phyloP scores from a whole-genome alignment of 31 red algal species.

The Odonthalia washingtoniensis region DNA sequence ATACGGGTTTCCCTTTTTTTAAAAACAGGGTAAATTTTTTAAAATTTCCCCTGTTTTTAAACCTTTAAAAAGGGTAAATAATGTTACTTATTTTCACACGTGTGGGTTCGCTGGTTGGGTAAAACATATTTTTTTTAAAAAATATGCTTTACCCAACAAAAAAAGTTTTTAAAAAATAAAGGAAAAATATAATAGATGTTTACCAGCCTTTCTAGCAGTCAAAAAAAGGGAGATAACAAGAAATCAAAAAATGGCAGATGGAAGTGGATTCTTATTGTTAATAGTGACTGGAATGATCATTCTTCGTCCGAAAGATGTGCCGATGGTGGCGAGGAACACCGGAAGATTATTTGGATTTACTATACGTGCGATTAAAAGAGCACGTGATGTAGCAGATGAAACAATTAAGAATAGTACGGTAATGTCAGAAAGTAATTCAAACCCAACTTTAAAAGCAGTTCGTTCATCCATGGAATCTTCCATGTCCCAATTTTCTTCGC shows the following conservation, averaged over 20 bases:
- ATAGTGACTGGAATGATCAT: conserved; percentile 44
- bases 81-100: too few species aligned
- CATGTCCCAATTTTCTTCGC: conserved; percentile 28
- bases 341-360: conserved; percentile 41
- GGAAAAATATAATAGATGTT: too few species aligned
- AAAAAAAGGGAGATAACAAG: too few species aligned
- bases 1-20: too few species aligned
- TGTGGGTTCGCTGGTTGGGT: too few species aligned
- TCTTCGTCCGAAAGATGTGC: conserved; percentile 60
- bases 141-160: too few species aligned
- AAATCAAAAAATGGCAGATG: conserved; percentile 11
- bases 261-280: conserved; percentile 39
- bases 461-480: conserved; percentile 11
- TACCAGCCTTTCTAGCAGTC: too few species aligned
- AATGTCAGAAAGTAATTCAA: neutral
- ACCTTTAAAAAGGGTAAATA: too few species aligned
- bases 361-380: conserved; percentile 37
- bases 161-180: too few species aligned
- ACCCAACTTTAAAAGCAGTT: neutral
- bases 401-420: conserved; percentile 27
- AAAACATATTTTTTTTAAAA: too few species aligned
- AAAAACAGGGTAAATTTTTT: too few species aligned
- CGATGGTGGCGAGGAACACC: conserved; percentile 35
- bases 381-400: conserved; percentile 43
- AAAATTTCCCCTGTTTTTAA: too few species aligned